A percentile compares a stretch with the other conserved stretches of the same genome.
These are phyloP conservation scores for Acacia concinna DNA, from an alignment of 331 rosid genomes.

Conservation along the genomic window DNA sequence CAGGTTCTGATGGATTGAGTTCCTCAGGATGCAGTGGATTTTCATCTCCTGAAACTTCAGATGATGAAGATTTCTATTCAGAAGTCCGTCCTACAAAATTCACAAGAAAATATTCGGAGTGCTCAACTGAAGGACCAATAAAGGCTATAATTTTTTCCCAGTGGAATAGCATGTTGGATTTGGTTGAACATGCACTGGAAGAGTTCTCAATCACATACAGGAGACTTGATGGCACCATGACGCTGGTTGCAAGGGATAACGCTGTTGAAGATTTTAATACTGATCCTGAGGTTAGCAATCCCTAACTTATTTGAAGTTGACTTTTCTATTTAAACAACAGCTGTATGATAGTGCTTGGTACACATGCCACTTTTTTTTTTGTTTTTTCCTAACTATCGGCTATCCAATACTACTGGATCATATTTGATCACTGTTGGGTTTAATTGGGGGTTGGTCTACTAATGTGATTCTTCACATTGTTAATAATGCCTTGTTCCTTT, in stretches of 20 bases:
- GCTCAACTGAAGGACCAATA: constrained; percentile 51
- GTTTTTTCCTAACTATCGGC: background rate
- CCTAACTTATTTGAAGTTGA: constrained; percentile 33
- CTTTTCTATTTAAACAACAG: constrained; percentile 11
- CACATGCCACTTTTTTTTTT: background rate
- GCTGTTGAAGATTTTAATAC: constrained; percentile 86
- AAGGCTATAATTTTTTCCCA: constrained; percentile 91
- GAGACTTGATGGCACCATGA: constrained; percentile 98
- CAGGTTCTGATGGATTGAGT: constrained; percentile 34
- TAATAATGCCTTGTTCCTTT: constrained; percentile 13
- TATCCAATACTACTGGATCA: background rate
- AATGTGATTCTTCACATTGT: constrained; percentile 5
- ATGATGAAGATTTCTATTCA: constrained; percentile 43
- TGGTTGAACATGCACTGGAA: constrained; percentile 63
- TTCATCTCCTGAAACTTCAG: constrained; percentile 38
- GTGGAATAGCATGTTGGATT: constrained; percentile 97
- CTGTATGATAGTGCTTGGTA: constrained; percentile 17
- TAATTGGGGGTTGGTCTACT: background rate
- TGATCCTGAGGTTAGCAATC: constrained; percentile 77
- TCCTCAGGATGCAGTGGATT: constrained; percentile 42
- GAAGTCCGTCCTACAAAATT: constrained; percentile 44
- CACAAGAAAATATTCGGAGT: constrained; percentile 50
- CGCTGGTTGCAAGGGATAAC: constrained; percentile 72
- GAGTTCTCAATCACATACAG: constrained; percentile 54
- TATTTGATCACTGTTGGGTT: background rate